phyloP scores from a whole-genome alignment of 2,329 filamentous ascomycete genomes.

The Fusarium musae region DNA sequence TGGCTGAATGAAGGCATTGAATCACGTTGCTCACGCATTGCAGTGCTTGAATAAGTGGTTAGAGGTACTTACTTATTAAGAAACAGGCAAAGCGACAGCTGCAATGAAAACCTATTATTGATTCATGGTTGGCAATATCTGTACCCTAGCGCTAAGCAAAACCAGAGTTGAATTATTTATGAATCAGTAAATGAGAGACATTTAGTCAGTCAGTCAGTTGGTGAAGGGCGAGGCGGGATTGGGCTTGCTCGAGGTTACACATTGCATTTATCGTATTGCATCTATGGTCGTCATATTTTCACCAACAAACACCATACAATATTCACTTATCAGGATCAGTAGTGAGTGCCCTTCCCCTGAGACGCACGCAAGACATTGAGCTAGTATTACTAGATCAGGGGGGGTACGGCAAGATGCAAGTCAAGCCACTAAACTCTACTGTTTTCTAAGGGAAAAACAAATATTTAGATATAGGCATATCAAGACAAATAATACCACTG shows the following conservation, averaged over 20 bases:
- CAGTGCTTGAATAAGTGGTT: neutral
- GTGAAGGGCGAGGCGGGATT: conserved; percentile 4
- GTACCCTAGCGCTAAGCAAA: neutral
- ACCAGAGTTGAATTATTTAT: neutral
- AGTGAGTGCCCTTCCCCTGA: neutral
- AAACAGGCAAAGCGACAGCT: neutral
- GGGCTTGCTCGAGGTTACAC: conserved; percentile 6
- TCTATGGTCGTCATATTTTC: neutral
- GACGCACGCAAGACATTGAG: conserved; percentile 18
- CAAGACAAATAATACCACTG: neutral
- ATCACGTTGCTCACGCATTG: neutral
- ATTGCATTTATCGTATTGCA: conserved; percentile 15
- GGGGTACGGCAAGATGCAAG: neutral
- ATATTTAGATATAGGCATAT: neutral
- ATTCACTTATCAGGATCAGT: conserved; percentile 27
- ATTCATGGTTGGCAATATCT: conserved; percentile 7
- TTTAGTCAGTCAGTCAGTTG: neutral
- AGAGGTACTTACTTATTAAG: neutral
- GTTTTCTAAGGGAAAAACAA: neutral
- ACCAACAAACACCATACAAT: conserved; percentile 7
- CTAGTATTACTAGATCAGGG: neutral
- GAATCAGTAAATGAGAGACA: neutral
- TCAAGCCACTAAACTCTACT: neutral
- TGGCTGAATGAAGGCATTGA: neutral
- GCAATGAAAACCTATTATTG: neutral